Evolutionary conservation across 805 yeast genomes (phyloP).

Genomic region (Wilhelminamyces savonicus): DNA sequence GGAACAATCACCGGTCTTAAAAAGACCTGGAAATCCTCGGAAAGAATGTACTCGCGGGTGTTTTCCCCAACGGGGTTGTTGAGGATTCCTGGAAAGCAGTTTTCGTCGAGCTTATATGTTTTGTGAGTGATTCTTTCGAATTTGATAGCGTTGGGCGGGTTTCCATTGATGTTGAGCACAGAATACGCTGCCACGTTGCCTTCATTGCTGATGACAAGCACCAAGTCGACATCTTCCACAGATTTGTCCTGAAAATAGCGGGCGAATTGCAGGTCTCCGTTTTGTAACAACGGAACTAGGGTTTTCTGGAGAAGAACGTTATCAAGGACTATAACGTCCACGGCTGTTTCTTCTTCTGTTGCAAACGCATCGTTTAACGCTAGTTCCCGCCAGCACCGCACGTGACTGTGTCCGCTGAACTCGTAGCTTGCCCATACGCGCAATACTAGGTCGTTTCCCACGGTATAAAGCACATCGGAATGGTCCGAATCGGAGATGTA

Average conservation of each 20-base stretch:
- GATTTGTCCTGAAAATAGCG: slow-evolving; percentile 1
- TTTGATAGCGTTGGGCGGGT: slow-evolving; percentile 50
- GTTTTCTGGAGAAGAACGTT: slow-evolving; percentile 25
- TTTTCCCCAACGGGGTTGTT: no score
- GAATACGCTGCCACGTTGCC: slow-evolving; percentile 41
- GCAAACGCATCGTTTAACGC: slow-evolving; percentile 14
- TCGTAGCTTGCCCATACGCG: slow-evolving; percentile 69
- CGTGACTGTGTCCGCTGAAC: slow-evolving; percentile 48
- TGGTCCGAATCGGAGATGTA: slow-evolving; percentile 28
- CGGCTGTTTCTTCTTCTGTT: slow-evolving; percentile 4
- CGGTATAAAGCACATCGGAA: slow-evolving; percentile 47
- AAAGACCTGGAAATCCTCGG: no score
- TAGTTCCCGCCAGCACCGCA: slow-evolving; percentile 51
- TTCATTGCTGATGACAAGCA: slow-evolving; percentile 33
- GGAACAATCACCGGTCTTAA: no score
- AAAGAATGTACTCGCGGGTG: no score
- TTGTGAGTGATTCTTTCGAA: slow-evolving; percentile 28
- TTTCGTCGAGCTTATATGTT: slow-evolving; percentile 4
- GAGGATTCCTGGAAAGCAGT: slow-evolving; percentile 7
- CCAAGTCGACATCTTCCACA: slow-evolving; percentile 16
- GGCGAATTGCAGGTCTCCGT: not conserved
- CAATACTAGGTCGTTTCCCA: slow-evolving; percentile 52
- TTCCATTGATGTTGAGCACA: slow-evolving; percentile 43
- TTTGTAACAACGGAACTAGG: slow-evolving; percentile 3
- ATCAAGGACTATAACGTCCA: slow-evolving; percentile 28